Base-by-base conservation (phyloP, 139 green algal species). In the Chara braunii region DNA sequence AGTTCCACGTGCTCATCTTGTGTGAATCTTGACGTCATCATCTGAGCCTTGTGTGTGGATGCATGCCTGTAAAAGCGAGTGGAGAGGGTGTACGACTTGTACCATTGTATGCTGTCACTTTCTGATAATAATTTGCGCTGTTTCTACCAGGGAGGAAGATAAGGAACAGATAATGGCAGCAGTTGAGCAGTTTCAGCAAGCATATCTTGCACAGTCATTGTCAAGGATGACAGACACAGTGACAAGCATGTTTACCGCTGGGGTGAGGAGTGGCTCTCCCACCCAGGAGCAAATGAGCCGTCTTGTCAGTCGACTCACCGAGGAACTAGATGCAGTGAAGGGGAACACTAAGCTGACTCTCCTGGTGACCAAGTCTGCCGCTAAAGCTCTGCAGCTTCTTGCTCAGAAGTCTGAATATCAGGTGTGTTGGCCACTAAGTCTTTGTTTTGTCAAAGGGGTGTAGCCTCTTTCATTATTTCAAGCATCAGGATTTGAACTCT, bases 191-290 rank as follows among this genome's bases (percentile, higher is more conserved):
- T 58, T 60, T 4, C 81, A 94, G 75, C 70, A 75, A 6, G 86
- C 82, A 5, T 96, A 92, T 77, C 74, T 92, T 55, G 74, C 71
- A 3, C 69, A 70, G 28, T 77, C 73, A 14, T 74, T 92, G 40
- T 65, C 75, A 3, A 72, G 84, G 2, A 81, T 95, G 70, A 78
- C 72, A 8, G 89, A 95, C 1, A 79, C 77, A 0, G 86, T 92
- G 9, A 75, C 42, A 0, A 57, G 57, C 2, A 84, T 86, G 3
- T 94, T 95, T 68, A 82, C 84, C 22, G 33, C 40, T 8, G 45
- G 48, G 2, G 34, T 6, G 12, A 37, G 64, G 14, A 36, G 33
- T 22, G 33, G 22, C 5, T 24, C 75, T 3, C 64, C 69, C 28
- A 34, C 23, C 3, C 37, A 36, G 2, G 65, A 74, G 33, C 18